Conservation (phyloP, 495 filamentous ascomycete species). For the Podospora pseudoanserina region DNA sequence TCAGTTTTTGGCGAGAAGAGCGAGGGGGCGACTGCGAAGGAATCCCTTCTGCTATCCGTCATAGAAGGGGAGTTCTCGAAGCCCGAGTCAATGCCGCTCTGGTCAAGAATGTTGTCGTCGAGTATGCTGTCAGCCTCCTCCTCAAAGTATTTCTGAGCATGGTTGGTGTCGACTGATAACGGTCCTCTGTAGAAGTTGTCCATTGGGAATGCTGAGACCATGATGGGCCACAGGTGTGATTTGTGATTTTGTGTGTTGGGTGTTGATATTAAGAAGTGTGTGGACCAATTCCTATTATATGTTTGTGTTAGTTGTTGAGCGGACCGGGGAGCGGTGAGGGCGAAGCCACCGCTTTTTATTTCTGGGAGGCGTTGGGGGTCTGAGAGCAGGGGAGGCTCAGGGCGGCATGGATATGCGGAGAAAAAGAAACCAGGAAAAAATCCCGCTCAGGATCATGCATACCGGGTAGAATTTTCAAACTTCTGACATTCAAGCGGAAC, state of each 20-base stretch:
- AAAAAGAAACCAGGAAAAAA: slow-evolving; percentile 11
- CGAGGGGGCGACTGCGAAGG: slow-evolving; percentile 63
- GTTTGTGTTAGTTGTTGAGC: slow-evolving; percentile 37
- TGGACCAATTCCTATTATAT: slow-evolving; percentile 31
- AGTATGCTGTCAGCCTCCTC: slow-evolving; percentile 79
- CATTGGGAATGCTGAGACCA: slow-evolving; percentile 52
- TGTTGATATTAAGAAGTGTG: slow-evolving; percentile 21
- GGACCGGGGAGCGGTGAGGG: slow-evolving; percentile 32
- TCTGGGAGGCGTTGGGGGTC: slow-evolving; percentile 23
- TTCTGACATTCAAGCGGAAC: slow-evolving; percentile 2
- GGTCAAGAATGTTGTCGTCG: slow-evolving; percentile 81
- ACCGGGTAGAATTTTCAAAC: neutral
- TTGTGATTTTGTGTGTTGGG: slow-evolving; percentile 17
- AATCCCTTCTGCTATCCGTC: slow-evolving; percentile 63
- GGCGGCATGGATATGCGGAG: slow-evolving; percentile 11
- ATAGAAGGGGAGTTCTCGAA: slow-evolving; percentile 67
- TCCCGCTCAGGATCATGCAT: slow-evolving; percentile 2
- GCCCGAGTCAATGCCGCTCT: slow-evolving; percentile 57
- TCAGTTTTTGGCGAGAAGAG: slow-evolving; percentile 72
- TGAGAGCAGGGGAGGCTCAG: slow-evolving; percentile 18
- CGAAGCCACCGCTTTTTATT: slow-evolving; percentile 29
- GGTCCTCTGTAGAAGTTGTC: slow-evolving; percentile 62
- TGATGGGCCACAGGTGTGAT: slow-evolving; percentile 38
- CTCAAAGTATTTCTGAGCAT: slow-evolving; percentile 61
- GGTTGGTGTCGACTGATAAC: slow-evolving; percentile 58